A percentile compares a stretch with the other conserved stretches of the same genome.
These are phyloP conservation scores for Penicillium waksmanii DNA, from an alignment of 495 filamentous ascomycete species.

Conservation along the genomic window DNA sequence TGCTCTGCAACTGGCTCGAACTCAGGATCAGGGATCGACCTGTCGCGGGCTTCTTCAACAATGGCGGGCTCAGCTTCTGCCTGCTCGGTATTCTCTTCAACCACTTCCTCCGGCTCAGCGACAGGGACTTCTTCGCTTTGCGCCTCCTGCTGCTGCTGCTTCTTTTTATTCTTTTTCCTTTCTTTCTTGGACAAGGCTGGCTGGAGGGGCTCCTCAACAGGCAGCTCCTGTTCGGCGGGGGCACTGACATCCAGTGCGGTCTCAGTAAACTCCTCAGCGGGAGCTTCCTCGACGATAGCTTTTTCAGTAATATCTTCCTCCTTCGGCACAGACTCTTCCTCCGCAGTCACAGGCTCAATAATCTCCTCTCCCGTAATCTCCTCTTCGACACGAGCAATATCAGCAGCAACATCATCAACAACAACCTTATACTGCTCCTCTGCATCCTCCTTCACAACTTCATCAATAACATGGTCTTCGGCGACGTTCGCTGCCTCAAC, in stretches of 20 bases:
- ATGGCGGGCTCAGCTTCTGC: background rate
- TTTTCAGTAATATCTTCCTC: slow-evolving; percentile 3
- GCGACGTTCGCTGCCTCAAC: background rate
- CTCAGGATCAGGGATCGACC: slow-evolving; percentile 2
- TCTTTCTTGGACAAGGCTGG: slow-evolving; percentile 23
- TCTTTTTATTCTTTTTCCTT: slow-evolving; percentile 31
- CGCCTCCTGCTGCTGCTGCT: slow-evolving; percentile 21
- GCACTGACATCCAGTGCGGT: slow-evolving; percentile 7
- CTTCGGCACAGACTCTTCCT: slow-evolving; percentile 1
- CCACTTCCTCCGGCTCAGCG: background rate
- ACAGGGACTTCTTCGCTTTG: slow-evolving; percentile 5
- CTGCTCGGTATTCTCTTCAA: slow-evolving; percentile 11
- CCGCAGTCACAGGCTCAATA: slow-evolving; percentile 3
- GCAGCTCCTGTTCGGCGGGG: slow-evolving; percentile 4
- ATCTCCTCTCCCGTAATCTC: slow-evolving; percentile 4
- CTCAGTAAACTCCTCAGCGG: slow-evolving; percentile 12
- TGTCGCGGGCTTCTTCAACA: slow-evolving; percentile 1
- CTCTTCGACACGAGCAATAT: background rate
- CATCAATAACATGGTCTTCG: slow-evolving; percentile 4
- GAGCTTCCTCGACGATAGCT: slow-evolving; percentile 15
- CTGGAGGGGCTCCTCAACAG: slow-evolving; percentile 9
- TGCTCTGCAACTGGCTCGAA: slow-evolving; percentile 2
- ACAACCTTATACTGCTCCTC: slow-evolving; percentile 8
- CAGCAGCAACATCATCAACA: background rate
- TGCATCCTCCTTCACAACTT: slow-evolving; percentile 9